A percentile compares a stretch with the other conserved stretches of the same genome.
phyloP scores from a whole-genome alignment of 2,329 filamentous ascomycete species.

The Aspergillus sp. region DNA sequence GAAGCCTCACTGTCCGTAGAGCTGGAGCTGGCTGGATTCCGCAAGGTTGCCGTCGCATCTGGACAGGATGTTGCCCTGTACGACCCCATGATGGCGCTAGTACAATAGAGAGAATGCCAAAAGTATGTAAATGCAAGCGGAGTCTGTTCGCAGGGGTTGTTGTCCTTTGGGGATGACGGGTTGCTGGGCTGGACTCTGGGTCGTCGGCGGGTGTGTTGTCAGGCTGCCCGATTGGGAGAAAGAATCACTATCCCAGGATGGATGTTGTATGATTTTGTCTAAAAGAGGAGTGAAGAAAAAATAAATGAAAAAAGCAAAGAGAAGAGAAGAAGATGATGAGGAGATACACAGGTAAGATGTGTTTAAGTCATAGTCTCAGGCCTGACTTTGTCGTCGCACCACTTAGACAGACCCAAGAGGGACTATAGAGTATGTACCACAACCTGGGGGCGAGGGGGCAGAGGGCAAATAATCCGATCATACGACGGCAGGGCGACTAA shows the following conservation, averaged over 20 bases:
- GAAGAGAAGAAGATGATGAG: slow-evolving; percentile 6
- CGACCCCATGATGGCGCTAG: slow-evolving; percentile 28
- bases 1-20: slow-evolving; percentile 40
- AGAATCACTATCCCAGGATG: background rate
- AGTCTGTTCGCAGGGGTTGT: background rate
- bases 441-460: slow-evolving; percentile 6
- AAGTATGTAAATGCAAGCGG: slow-evolving; percentile 1
- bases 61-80: slow-evolving; percentile 26
- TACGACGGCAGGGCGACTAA: slow-evolving; percentile 3
- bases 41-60: slow-evolving; percentile 15
- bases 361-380: slow-evolving; percentile 9
- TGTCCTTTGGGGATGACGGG: background rate
- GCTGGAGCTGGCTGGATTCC: slow-evolving; percentile 33
- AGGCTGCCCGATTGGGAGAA: slow-evolving; percentile 11
- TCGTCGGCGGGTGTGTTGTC: background rate
- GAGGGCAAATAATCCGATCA: slow-evolving; percentile 12
- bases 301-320: slow-evolving; percentile 1
- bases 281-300: slow-evolving; percentile 1
- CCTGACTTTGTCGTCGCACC: background rate
- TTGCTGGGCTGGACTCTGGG: background rate
- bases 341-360: slow-evolving; percentile 13
- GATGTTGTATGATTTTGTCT: background rate
- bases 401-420: background rate
- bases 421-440: background rate
- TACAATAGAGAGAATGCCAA: background rate